Base-by-base conservation (phyloP, 1,284 basidiomycete genomes). In the Ganoderma sp. region DNA sequence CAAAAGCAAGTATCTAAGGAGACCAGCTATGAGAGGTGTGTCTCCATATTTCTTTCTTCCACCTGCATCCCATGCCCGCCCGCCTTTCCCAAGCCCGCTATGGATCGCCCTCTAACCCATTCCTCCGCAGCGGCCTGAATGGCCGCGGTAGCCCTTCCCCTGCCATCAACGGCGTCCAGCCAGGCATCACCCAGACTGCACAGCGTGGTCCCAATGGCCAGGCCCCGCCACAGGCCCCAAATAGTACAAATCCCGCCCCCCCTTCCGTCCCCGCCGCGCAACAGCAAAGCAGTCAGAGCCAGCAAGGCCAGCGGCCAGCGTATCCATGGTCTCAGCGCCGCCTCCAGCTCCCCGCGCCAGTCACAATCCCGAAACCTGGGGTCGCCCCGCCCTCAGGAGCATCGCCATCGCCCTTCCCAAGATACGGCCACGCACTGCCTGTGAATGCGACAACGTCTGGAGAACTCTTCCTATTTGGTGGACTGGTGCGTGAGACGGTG, bases 351-450 rank as follows among this genome's bases (percentile, higher is more conserved):
- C 85, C 87, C 0, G 88, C 92, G 10, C 90, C 91, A 0, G 80
- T 87, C 19, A 79, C 87, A 25, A 81, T 91, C 64, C 84, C 84
- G 59, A 91, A 89, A 74, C 87, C 89, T 17, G 88, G 87, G 58
- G 79, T 86, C 65, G 83, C 82, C 2, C 84, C 87, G 42, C 86
- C 88, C 7, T 85, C 86, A 2, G 82, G 85, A 2, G 88, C 90
- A 4, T 92, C 91, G 0, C 90, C 91, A 0, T 89, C 90, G 28
- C 98, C 98, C 0, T 99, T 99, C 81, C 98, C 98, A 17, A 91
- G 98, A 65, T 99, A 99, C 78, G 98, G 98, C 14, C 95, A 98
- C 76, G 94, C 97, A 2, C 88, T 98, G n/a, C 97, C 98, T 28
- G 88, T 94, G 15, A 89, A 88, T 58, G 89, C 94, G 1, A 93